Conservation (phyloP, 305 asterid species). For the Fraxinus nigra region DNA sequence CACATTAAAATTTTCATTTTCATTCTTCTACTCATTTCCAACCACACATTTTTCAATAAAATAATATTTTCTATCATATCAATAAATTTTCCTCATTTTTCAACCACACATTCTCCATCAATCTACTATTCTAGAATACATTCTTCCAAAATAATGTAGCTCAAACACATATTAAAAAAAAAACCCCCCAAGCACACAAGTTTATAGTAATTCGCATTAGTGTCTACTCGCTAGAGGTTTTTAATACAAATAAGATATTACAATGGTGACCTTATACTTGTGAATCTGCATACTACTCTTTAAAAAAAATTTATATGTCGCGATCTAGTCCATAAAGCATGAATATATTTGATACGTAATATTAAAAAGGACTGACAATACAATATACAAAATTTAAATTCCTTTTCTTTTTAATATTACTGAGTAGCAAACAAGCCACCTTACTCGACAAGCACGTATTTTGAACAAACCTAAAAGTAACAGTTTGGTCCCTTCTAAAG, state of each 20-base stretch:
- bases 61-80: too few relatives aligned
- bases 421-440: neutral
- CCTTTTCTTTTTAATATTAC: neutral
- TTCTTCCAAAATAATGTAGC: too few relatives aligned
- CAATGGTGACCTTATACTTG: neutral
- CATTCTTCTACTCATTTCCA: too few relatives aligned
- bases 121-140: too few relatives aligned
- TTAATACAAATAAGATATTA: neutral
- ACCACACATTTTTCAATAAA: too few relatives aligned
- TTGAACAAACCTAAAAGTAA: neutral
- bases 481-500: neutral
- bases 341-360: neutral
- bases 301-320: neutral
- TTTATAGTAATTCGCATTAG: too few relatives aligned
- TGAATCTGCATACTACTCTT: neutral
- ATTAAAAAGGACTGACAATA: neutral
- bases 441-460: neutral
- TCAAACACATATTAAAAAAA: too few relatives aligned
- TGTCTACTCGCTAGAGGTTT: neutral
- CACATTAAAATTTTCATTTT: too few relatives aligned
- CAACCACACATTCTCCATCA: too few relatives aligned
- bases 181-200: too few relatives aligned
- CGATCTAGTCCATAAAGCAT: neutral
- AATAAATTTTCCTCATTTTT: too few relatives aligned
- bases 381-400: neutral